Evolutionary conservation across 352 stramenopile species (phyloP).

Genomic region (Phytopythium boreale): DNA sequence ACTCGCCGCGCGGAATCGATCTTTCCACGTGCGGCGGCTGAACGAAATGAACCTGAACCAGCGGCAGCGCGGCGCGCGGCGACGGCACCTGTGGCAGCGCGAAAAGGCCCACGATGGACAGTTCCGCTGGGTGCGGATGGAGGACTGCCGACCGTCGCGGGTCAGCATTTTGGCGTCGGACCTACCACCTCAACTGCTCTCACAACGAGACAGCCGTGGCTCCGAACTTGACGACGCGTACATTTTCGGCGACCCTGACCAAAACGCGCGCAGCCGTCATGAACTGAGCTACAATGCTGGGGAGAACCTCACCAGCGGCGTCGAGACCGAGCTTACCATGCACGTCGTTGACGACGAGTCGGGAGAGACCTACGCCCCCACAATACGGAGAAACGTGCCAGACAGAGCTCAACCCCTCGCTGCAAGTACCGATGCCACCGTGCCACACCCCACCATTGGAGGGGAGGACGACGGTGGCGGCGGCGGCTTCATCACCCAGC

Average conservation of each 20-base stretch:
- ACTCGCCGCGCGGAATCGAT: conserved; percentile 59
- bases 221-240: conserved; percentile 30
- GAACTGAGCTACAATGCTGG: conserved; percentile 11
- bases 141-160: conserved; percentile 64
- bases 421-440: conserved; percentile 9
- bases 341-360: conserved; percentile 28
- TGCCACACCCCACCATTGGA: conserved; percentile 1
- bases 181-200: conserved; percentile 15
- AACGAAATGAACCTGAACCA: conserved; percentile 85
- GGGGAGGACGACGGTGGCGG: conserved; percentile 6
- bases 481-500: conserved; percentile 51
- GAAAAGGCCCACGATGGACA: conserved; percentile 69
- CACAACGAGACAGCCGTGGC: conserved; percentile 2
- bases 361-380: conserved; percentile 39
- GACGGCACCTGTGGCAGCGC: conserved; percentile 76
- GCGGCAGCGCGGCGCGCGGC: conserved; percentile 62
- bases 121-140: conserved; percentile 74
- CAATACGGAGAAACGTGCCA: conserved; percentile 46
- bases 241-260: conserved; percentile 25
- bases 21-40: conserved; percentile 73
- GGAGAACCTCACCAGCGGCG: conserved; percentile 11
- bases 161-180: conserved; percentile 55
- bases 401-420: conserved; percentile 12
- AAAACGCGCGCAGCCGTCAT: not conserved
- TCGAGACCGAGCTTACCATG: conserved; percentile 78